Conservation (phyloP, 331 rosid species). For the Telfairia occidentalis region DNA sequence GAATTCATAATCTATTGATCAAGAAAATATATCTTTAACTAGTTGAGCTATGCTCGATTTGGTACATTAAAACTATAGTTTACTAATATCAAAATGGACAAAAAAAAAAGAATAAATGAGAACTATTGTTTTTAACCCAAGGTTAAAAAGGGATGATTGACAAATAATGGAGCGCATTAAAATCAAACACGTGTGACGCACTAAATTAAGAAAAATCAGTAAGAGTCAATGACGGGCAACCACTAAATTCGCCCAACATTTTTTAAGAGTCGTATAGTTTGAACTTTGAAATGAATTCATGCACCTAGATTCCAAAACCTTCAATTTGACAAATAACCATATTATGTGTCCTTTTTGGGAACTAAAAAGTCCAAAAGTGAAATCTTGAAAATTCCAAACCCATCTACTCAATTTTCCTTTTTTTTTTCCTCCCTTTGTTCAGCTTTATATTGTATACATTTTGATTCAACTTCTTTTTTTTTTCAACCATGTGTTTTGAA, state of each 20-base stretch:
- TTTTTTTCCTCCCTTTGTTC: neutral
- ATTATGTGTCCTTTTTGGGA: neutral
- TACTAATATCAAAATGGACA: too few relatives aligned
- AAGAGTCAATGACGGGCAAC: neutral
- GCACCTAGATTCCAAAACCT: neutral
- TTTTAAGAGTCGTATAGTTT: neutral
- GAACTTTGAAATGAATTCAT: neutral
- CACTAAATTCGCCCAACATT: neutral
- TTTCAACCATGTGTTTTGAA: neutral
- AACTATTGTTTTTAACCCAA: neutral
- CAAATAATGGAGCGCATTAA: neutral
- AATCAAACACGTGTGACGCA: conserved; percentile 2
- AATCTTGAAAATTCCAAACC: neutral
- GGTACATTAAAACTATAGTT: too few relatives aligned
- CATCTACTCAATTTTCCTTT: neutral
- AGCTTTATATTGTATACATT: neutral
- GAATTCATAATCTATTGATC: too few relatives aligned
- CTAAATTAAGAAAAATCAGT: neutral
- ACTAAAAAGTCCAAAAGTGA: neutral
- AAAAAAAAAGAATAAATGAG: neutral
- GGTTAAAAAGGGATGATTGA: neutral
- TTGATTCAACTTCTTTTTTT: neutral
- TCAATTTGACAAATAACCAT: neutral
- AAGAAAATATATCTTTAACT: too few relatives aligned
- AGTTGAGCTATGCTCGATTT: too few relatives aligned